Evolutionary conservation across 2,329 filamentous ascomycete genomes (phyloP).

Genomic region (Colletotrichum sp.): DNA sequence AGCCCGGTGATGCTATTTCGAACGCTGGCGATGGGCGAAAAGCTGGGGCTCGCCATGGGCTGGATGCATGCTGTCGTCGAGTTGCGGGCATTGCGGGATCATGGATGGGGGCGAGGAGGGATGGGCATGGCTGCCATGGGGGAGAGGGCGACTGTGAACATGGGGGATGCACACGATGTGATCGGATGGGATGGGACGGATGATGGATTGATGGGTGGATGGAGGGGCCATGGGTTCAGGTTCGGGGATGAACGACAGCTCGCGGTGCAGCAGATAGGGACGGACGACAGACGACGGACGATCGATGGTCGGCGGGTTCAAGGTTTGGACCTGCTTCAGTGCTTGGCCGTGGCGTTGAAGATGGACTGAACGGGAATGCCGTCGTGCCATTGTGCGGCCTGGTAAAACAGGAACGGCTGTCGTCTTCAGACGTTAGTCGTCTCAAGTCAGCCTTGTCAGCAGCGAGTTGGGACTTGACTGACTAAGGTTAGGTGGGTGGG

Average conservation of each 20-base stretch:
- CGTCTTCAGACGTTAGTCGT: constrained; percentile 18
- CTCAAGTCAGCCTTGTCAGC: constrained; percentile 11
- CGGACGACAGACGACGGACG: background rate
- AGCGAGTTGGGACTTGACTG: background rate
- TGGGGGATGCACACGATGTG: background rate
- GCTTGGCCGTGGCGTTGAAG: background rate
- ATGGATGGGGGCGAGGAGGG: background rate
- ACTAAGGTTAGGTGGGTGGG: background rate
- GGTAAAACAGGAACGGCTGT: constrained; percentile 11
- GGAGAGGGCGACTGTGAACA: background rate
- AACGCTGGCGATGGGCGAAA: background rate
- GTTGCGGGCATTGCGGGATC: background rate
- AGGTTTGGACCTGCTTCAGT: background rate
- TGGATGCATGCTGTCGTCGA: background rate
- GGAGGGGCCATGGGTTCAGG: background rate
- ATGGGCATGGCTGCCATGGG: background rate
- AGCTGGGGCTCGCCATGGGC: background rate
- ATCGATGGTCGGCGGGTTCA: background rate
- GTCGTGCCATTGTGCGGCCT: constrained; percentile 4
- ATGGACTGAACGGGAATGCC: constrained; percentile 9
- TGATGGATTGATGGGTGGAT: background rate
- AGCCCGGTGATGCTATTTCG: constrained; percentile 16
- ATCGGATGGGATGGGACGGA: background rate
- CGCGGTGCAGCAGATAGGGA: background rate
- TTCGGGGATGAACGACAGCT: background rate